A percentile compares a stretch with the other conserved stretches of the same genome.
phyloP scores from a whole-genome alignment of 345 rosid genomes.

The Angophora floribunda region DNA sequence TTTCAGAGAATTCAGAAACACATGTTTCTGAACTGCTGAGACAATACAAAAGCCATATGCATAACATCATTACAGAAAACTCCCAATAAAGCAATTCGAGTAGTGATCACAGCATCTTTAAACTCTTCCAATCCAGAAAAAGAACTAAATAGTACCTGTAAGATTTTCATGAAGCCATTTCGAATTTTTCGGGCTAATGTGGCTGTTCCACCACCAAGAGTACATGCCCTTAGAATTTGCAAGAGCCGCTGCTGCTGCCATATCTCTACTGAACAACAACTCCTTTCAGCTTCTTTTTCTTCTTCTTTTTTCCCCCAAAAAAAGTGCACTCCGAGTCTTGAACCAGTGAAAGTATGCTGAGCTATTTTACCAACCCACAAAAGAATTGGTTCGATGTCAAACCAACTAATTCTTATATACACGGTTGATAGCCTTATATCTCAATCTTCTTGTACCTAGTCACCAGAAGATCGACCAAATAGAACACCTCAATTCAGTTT shows the following conservation, averaged over 20 bases:
- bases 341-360: neutral
- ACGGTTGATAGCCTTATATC: neutral
- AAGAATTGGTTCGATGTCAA: neutral
- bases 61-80: neutral
- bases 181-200: slow-evolving; percentile 48
- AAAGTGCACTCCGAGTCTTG: neutral
- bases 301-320: neutral
- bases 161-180: slow-evolving; percentile 53
- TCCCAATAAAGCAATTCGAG: neutral
- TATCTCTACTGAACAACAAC: slow-evolving; percentile 1
- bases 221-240: slow-evolving; percentile 19
- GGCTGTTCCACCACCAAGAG: slow-evolving; percentile 61
- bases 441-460: neutral
- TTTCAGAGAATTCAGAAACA: neutral
- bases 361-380: neutral
- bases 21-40: neutral
- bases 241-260: slow-evolving; percentile 12
- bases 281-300: neutral
- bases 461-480: neutral
- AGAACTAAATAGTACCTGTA: slow-evolving; percentile 15
- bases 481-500: neutral
- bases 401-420: neutral
- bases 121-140: neutral
- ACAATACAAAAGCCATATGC: neutral
- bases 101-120: neutral